Conservation (phyloP, 2,329 filamentous ascomycete species). For the Venturia pyrina region DNA sequence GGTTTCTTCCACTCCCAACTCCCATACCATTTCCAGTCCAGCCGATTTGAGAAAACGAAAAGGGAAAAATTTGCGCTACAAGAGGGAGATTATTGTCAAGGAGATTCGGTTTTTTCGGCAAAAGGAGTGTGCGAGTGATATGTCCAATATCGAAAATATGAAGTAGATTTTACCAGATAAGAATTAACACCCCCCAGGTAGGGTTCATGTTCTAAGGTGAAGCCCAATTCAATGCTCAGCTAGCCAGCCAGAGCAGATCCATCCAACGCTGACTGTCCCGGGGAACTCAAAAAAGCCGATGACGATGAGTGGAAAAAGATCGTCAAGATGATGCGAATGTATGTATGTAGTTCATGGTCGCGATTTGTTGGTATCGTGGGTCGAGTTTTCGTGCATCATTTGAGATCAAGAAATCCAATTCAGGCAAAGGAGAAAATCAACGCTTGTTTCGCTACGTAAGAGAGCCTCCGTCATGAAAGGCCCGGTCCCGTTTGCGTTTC, state of each 20-base stretch:
- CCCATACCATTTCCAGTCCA: not conserved
- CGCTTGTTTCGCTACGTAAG: slow-evolving; percentile 4
- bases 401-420: not conserved
- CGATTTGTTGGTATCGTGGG: not conserved
- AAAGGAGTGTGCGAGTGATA: not conserved
- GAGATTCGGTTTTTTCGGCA: not conserved
- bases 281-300: not conserved
- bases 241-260: slow-evolving; percentile 1
- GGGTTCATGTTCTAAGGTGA: not conserved
- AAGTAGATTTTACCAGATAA: not conserved
- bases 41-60: not conserved
- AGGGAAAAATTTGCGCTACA: not conserved
- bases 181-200: not conserved
- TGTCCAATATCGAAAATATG: not conserved
- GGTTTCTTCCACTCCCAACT: not conserved
- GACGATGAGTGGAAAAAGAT: not conserved
- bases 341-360: not conserved
- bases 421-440: not conserved
- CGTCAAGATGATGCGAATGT: not conserved
- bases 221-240: not conserved
- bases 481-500: not conserved
- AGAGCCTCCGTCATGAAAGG: slow-evolving; percentile 7
- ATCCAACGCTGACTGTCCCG: not conserved
- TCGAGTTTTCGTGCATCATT: slow-evolving; percentile 1
- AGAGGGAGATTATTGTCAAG: not conserved